Evolutionary conservation across 805 yeast genomes (phyloP), one percentile per base, ranked within the genome.

Genomic region (Wickerhamomyces chambardii): DNA sequence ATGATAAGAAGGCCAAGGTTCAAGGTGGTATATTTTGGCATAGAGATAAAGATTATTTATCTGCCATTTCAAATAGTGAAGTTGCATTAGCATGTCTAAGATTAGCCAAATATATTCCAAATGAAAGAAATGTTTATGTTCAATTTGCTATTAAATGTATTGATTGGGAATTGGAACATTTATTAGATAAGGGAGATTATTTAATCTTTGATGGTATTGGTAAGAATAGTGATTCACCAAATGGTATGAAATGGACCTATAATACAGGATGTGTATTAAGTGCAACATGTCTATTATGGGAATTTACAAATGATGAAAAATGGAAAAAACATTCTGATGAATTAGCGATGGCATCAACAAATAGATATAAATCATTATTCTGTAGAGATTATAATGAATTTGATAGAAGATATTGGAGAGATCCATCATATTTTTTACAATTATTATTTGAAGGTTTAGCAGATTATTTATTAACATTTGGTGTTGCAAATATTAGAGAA

Each of bases 1-100:
- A 65, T 16, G 55, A 50, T 32, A 32, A 35, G 9, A 27, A 38
- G 15, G 47, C 50, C 3, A 45, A 41, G 28, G 32, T 41, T 15
- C 63, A 66, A 34, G 84, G 85, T 25, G 89, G 86, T 11, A 68
- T 78, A 43, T 56, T 66, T 41, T 80, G 89, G 87, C 85, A 80
- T 48, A 59, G 76, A 11, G 60, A 63, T 31, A 75, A 75, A 55
- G 55, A 66, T 21, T 79, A 78, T 42, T 62, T 78, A 47, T 73
- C 76, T 47, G 66, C 86, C 11, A 78, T 83, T 44, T 75, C 84
- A 26, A 75, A 82, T 2, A 77, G 81, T 9, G 84, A 79, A 47
- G 69, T 69, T 17, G 86, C 85, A 5, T 63, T 75, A 48, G 76
- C 77, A 5, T 72, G 76, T 42, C 61, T 78, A 41, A 70, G 74